These are phyloP conservation scores for Graphiopsis chlorocephala DNA, from an alignment of 2,329 filamentous ascomycete species.

Conservation along the genomic window DNA sequence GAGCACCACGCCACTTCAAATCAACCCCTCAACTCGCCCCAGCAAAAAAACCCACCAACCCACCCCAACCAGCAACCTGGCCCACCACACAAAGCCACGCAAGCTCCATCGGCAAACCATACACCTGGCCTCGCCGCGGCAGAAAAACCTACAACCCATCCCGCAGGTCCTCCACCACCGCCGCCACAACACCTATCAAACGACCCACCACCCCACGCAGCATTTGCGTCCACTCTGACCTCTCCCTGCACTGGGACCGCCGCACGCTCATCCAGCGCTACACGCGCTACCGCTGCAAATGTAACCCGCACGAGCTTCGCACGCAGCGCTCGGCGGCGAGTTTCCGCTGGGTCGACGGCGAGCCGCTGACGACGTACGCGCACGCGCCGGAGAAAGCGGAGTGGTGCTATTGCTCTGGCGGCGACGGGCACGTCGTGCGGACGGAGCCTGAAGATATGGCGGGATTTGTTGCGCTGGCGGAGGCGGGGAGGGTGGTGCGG, in stretches of 20 bases:
- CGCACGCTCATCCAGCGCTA: background rate
- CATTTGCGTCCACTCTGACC: background rate
- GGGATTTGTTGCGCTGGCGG: background rate
- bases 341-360: background rate
- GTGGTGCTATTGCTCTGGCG: constrained; percentile 5
- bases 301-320: background rate
- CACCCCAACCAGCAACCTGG: background rate
- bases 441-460: background rate
- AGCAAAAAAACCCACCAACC: background rate
- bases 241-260: background rate
- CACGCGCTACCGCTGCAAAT: background rate
- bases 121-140: background rate
- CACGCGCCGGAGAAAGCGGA: background rate
- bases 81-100: background rate
- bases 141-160: background rate
- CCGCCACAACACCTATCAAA: background rate
- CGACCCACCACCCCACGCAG: background rate
- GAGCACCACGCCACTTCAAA: background rate
- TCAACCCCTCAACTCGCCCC: background rate
- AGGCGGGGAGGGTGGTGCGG: background rate
- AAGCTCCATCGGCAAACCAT: background rate
- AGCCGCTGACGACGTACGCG: background rate
- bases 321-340: background rate
- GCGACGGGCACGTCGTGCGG: background rate
- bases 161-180: background rate